A percentile compares a stretch with the other conserved stretches of the same genome.
Conservation (phyloP, 163 green algal genomes). For the Chloromonas sp. region DNA sequence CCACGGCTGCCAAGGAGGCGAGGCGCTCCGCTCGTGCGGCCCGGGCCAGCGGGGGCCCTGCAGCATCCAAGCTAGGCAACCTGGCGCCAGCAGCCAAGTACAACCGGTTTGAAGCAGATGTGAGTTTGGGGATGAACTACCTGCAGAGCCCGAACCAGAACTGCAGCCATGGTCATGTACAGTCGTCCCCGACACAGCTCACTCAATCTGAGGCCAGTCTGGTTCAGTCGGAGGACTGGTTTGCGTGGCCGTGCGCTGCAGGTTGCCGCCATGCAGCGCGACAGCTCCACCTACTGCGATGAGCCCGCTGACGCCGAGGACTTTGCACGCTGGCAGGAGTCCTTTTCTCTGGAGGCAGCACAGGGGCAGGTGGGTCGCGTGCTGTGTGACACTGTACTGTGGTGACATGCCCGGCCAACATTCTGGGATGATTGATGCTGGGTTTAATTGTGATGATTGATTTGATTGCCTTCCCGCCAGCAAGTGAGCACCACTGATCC, state of each 20-base stretch:
- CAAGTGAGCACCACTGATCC: no score
- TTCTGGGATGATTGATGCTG: no score
- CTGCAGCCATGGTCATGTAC: no score
- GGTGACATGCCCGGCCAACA: background rate
- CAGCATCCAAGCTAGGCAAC: background rate
- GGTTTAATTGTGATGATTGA: no score
- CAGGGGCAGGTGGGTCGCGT: slow-evolving; percentile 65
- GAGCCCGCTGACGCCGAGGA: slow-evolving; percentile 82
- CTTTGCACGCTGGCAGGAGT: slow-evolving; percentile 53
- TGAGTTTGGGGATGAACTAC: background rate
- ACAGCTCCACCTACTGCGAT: slow-evolving; percentile 91
- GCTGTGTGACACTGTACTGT: slow-evolving; percentile 39
- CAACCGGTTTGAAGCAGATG: background rate
- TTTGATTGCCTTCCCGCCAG: no score
- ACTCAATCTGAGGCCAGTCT: no score
- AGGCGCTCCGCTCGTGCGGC: slow-evolving; percentile 19
- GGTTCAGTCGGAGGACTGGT: no score
- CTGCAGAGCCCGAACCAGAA: no score
- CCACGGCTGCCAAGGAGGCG: slow-evolving; percentile 17
- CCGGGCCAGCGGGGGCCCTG: slow-evolving; percentile 2
- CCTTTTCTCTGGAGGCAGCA: slow-evolving; percentile 33
- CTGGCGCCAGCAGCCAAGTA: background rate
- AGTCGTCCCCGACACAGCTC: no score
- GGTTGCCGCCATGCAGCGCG: slow-evolving; percentile 86
- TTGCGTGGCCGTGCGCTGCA: slow-evolving; percentile 18